Base-by-base conservation (phyloP, 2,329 filamentous ascomycete genomes). In the Escovopsis sp. region DNA sequence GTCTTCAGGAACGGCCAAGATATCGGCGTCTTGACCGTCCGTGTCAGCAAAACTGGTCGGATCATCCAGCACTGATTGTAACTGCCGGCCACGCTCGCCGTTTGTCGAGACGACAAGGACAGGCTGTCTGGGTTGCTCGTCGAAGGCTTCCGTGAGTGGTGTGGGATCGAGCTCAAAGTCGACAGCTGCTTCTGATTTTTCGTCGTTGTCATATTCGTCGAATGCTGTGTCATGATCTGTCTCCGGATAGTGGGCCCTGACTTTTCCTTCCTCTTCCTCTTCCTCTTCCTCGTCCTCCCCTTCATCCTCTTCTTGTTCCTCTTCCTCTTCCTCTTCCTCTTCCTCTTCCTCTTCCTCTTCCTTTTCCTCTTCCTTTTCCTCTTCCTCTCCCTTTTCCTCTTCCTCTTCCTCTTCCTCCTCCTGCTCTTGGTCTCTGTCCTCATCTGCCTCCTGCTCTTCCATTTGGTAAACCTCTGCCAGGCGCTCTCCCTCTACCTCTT, bases 11-110 rank as follows among this genome's bases (percentile, higher is more conserved):
- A 33, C 37, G 27, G 9, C 45, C 37, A 34, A 18, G 29, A 16
- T 32, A 33, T 15, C 39, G 40, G 16, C 36, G 21, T 30, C 27
- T 38, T 47, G 49, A 52, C 49, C 49, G 31, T 51, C 45, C 43
- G 40, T 39, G 37, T 45, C 41, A 23, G 41, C 34, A n/a, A 25
- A 25, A 16, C 37, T 30, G 18, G 31, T 26, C 2, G 28, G 21
- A 7, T 39, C 28, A 9, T 31, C 28, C 15, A 31, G 11, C 13
- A 15, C 13, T 5, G 21, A 11, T 5, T 25, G 9, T 25, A 8
- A 11, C 11, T 3, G 21, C 21, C 7, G 8, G 18, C 34, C 26
- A 3, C 16, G 30, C 15, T 39, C 27, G 14, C 15, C 37, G 17
- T 25, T 31, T 11, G 21, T 25, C 9, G 8, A 8, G 11, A 25